Conservation (phyloP, 768 basidiomycete species). For the Podaxis pistillaris region DNA sequence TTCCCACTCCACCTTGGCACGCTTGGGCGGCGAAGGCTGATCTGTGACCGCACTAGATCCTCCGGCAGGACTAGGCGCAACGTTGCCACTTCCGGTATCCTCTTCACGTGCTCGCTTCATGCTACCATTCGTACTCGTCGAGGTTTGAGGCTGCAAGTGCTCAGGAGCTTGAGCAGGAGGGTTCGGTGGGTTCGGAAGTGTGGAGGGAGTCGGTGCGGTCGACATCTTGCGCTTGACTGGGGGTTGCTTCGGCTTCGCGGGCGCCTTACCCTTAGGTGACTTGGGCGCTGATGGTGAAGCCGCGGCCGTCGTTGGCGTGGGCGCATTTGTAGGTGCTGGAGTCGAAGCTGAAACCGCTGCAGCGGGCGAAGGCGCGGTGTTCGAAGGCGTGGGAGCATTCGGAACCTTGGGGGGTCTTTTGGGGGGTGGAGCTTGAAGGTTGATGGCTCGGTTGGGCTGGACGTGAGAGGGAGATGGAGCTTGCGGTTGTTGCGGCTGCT, state of each 20-base stretch:
- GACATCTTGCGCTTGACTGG: constrained; percentile 30
- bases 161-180: constrained; percentile 6
- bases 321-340: constrained; percentile 38
- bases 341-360: constrained; percentile 43
- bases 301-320: constrained; percentile 52
- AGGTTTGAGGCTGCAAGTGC: constrained; percentile 13
- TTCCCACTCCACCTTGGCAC: constrained; percentile 71
- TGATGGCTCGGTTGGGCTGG: constrained; percentile 5
- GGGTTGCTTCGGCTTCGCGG: constrained; percentile 39
- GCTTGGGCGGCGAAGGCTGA: constrained; percentile 71
- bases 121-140: constrained; percentile 18
- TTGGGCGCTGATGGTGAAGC: constrained; percentile 68
- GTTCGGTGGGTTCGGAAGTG: neutral
- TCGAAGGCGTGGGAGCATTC: constrained; percentile 11
- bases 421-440: constrained; percentile 7
- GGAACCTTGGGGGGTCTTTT: constrained; percentile 2
- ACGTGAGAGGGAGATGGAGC: constrained; percentile 15
- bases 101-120: constrained; percentile 56
- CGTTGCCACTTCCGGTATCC: constrained; percentile 35
- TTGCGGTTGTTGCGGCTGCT: constrained; percentile 22
- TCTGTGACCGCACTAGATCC: constrained; percentile 29
- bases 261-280: constrained; percentile 64
- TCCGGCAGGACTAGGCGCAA: constrained; percentile 28
- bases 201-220: constrained; percentile 20
- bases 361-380: constrained; percentile 21